Percentiles rank a stretch among this genome's conserved stretches.
These are phyloP conservation scores for Dendrobium chrysotoxum DNA, from an alignment of 106 monocot species.

Conservation along the genomic window DNA sequence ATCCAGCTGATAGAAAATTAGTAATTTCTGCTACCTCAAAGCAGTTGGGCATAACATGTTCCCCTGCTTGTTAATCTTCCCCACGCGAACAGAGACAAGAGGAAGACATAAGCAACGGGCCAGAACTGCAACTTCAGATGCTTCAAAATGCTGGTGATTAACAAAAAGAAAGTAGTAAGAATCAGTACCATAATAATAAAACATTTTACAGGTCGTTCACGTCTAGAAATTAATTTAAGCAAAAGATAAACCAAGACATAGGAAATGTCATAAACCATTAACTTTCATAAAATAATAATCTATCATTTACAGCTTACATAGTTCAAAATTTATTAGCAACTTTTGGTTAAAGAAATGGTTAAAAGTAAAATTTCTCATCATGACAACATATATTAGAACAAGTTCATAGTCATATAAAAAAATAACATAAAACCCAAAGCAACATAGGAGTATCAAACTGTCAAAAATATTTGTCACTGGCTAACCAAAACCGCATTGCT, in stretches of 20 bases:
- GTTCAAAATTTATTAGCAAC: not conserved
- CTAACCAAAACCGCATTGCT: not conserved
- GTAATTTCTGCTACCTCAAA: slow-evolving; percentile 36
- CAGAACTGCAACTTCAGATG: slow-evolving; percentile 65
- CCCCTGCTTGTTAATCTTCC: slow-evolving; percentile 57
- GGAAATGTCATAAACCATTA: not conserved
- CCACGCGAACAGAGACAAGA: slow-evolving; percentile 86
- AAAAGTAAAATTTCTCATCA: not conserved
- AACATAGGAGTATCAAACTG: not conserved
- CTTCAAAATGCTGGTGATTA: slow-evolving; percentile 70
- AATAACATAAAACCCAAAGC: not conserved
- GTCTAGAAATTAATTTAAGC: not conserved
- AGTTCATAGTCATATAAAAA: not conserved
- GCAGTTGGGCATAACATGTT: slow-evolving; percentile 56
- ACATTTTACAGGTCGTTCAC: not conserved
- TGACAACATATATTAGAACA: not conserved
- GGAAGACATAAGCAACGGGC: slow-evolving; percentile 81
- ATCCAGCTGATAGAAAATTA: not conserved
- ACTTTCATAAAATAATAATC: not conserved
- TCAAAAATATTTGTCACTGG: not conserved
- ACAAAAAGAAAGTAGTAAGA: not conserved
- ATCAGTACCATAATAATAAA: not conserved
- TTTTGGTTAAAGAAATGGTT: not conserved
- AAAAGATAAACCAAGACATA: not conserved
- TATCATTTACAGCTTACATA: not conserved